Evolutionary conservation across 331 rosid species (phyloP).

Genomic region (Pyrus hybrid): DNA sequence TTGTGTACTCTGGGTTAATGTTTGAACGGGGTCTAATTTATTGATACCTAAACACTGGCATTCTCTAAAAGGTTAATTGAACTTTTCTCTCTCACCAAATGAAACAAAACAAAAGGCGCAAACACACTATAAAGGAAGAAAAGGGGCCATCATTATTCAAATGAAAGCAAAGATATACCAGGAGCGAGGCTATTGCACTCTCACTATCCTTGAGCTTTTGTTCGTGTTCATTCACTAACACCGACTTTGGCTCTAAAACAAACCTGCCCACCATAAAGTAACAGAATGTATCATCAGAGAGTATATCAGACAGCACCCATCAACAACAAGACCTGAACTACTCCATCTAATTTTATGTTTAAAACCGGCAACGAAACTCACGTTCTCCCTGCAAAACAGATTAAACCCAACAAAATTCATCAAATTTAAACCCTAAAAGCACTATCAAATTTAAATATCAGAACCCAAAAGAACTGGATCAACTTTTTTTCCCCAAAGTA

Average conservation of each 20-base stretch:
- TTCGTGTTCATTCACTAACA: conserved; percentile 75
- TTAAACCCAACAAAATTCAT: background rate
- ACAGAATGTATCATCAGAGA: background rate
- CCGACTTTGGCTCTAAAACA: conserved; percentile 78
- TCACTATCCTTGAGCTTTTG: conserved; percentile 81
- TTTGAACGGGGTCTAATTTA: too few species aligned
- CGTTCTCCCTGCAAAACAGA: conserved; percentile 82
- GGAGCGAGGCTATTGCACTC: conserved; percentile 53
- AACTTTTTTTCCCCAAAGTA: background rate
- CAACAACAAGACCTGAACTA: conserved; percentile 14
- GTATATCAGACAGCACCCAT: background rate
- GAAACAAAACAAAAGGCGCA: background rate
- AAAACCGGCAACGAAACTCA: conserved; percentile 37
- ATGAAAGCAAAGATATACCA: conserved; percentile 26
- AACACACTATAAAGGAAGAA: too few species aligned
- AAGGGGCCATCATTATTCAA: background rate
- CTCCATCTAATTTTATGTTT: background rate
- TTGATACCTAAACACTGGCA: too few species aligned
- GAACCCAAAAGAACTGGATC: background rate
- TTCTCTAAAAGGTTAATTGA: too few species aligned
- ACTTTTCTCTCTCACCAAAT: too few species aligned
- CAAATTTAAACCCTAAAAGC: background rate
- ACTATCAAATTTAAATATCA: background rate
- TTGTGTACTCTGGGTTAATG: too few species aligned
- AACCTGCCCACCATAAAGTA: conserved; percentile 51